Conservation (phyloP, 805 yeast species). For the Clavispora asparagi region DNA sequence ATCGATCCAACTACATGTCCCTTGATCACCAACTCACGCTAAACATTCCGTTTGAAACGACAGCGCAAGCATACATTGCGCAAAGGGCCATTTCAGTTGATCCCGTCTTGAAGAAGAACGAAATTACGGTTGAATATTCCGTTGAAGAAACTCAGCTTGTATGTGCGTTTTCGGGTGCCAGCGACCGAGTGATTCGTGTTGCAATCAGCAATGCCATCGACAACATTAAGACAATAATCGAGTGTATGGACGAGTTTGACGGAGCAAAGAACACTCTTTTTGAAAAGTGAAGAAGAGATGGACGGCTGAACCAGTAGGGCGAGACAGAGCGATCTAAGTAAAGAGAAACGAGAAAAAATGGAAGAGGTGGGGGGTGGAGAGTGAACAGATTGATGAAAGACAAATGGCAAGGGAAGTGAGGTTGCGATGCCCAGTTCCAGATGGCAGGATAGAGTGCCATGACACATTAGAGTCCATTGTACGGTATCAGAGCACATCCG, state of each 20-base stretch:
- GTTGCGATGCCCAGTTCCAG: no score
- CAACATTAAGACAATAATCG: constrained; percentile 68
- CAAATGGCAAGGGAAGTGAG: no score
- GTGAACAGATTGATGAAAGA: no score
- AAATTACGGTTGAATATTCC: constrained; percentile 47
- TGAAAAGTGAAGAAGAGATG: not conserved
- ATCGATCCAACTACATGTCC: not conserved
- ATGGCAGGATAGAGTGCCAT: no score
- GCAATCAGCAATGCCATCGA: constrained; percentile 81
- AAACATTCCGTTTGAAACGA: constrained; percentile 58
- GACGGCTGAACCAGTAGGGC: no score
- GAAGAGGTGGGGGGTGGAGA: no score
- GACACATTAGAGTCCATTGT: no score
- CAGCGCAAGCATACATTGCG: constrained; percentile 61
- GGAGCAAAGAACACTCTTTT: constrained; percentile 20
- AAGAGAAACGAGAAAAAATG: no score
- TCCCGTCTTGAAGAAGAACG: constrained; percentile 71
- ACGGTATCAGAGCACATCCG: no score
- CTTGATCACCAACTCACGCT: constrained; percentile 26
- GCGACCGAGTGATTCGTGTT: constrained; percentile 75
- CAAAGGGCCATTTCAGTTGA: constrained; percentile 62
- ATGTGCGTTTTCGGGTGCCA: constrained; percentile 52
- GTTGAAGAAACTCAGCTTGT: constrained; percentile 32
- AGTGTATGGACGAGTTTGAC: constrained; percentile 72
- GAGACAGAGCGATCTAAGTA: no score